Conservation (phyloP, 495 filamentous ascomycete genomes). For the Friedmanniomyces simplex region DNA sequence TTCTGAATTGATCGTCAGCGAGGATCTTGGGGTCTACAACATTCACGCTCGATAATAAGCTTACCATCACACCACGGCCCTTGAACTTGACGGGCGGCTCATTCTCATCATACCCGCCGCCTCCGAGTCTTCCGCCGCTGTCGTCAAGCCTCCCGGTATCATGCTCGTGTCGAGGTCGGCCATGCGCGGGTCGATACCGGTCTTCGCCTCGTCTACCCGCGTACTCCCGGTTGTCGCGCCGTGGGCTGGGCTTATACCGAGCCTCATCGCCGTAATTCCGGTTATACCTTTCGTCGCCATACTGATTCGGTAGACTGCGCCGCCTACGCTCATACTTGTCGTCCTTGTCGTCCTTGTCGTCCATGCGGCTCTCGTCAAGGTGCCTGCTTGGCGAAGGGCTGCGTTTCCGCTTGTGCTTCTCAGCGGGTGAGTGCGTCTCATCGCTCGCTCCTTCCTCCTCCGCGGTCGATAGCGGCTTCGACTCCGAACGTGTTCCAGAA, state of each 20-base stretch:
- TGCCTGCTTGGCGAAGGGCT: constrained; percentile 18
- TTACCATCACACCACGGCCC: constrained; percentile 34
- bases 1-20: constrained; percentile 12
- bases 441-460: constrained; percentile 8
- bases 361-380: not conserved
- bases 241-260: constrained; percentile 14
- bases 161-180: not conserved
- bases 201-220: constrained; percentile 5
- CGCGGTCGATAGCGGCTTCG: constrained; percentile 4
- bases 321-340: constrained; percentile 8
- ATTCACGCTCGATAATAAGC: not conserved
- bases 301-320: constrained; percentile 20
- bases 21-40: too few species aligned
- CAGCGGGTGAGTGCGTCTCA: constrained; percentile 1
- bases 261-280: constrained; percentile 5
- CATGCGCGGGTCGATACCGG: constrained; percentile 5
- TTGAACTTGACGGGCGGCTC: constrained; percentile 35
- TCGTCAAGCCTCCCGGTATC: constrained; percentile 5
- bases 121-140: constrained; percentile 13
- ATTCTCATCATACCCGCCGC: constrained; percentile 14
- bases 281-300: constrained; percentile 5
- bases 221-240: constrained; percentile 1
- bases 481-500: constrained; percentile 15
- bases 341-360: not conserved
- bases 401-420: constrained; percentile 23